Evolutionary conservation across 2,329 filamentous ascomycete genomes (phyloP), one percentile per base, ranked within the genome.

Genomic region (Colletotrichum agaves): DNA sequence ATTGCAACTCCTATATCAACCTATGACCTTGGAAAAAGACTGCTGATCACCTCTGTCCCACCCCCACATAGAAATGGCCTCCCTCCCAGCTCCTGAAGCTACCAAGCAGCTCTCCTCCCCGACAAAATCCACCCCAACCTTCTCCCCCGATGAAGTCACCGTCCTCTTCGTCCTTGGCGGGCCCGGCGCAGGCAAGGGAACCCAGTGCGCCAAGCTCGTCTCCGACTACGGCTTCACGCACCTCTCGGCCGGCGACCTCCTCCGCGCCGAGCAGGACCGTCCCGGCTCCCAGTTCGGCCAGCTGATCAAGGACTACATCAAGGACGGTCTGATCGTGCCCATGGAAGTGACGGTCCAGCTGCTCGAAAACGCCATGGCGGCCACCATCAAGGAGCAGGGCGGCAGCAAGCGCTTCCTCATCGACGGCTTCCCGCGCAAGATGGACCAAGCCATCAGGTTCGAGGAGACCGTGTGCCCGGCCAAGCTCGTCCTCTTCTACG

Each of bases 261-360:
- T 99, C 71, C 93, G 96, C 69, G 94, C 93, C 71, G 96, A 99
- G 83, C 96, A 98, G 82, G 87, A 95, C 76, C 92, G 95, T 4
- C 87, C 88, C 0, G 94, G 93, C 65, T 93, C 90, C 71, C 86
- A 98, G 80, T 98, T 97, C 78, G 96, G 96, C 78, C 89, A 94
- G 72, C 87, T 98, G 82, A 99, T 99, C 87, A 91, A 91, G 78
- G 87, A 91, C 73, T 94, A 96, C 83, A 99, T 99, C 85, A 93
- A 91, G 77, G 91, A 99, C 78, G 96, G 96, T 67, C 90, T 90
- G 74, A 99, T 99, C 79, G 96, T 99, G 71, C 96, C 96, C n/a
- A 97, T 97, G 93, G 95, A 98, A 80, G 94, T 98, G 57, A 99
- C 96, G 5, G 91, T 99, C 67, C 91, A 94, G 75, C 83, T 99